phyloP scores from a whole-genome alignment of 495 filamentous ascomycete genomes.

The Penicillium waksmanii region DNA sequence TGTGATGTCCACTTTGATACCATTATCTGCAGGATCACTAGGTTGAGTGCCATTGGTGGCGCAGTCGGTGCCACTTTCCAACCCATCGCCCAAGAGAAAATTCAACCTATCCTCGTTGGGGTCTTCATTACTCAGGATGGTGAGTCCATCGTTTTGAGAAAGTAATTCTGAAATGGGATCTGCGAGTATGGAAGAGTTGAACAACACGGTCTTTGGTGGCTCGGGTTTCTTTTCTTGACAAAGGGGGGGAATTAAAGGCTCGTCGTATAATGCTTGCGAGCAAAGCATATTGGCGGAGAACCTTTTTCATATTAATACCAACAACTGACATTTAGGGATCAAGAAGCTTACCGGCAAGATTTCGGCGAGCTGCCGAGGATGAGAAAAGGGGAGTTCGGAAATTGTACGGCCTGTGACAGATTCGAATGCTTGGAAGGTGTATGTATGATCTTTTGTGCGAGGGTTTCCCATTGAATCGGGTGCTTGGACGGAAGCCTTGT shows the following conservation, averaged over 20 bases:
- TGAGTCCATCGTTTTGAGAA: slow-evolving; percentile 21
- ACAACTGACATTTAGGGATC: neutral
- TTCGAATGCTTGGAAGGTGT: slow-evolving; percentile 72
- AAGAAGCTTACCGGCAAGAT: slow-evolving; percentile 64
- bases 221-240: slow-evolving; percentile 19
- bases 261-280: slow-evolving; percentile 65
- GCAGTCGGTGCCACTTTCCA: slow-evolving; percentile 1
- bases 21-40: slow-evolving; percentile 25
- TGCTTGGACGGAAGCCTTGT: slow-evolving; percentile 36
- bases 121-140: slow-evolving; percentile 46
- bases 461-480: slow-evolving; percentile 44
- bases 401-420: slow-evolving; percentile 69
- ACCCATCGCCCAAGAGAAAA: slow-evolving; percentile 27
- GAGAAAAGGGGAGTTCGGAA: slow-evolving; percentile 76
- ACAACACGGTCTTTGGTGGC: slow-evolving; percentile 5
- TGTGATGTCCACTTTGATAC: slow-evolving; percentile 48
- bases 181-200: neutral
- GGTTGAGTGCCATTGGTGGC: neutral
- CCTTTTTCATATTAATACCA: slow-evolving; percentile 28
- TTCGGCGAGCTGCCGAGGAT: slow-evolving; percentile 80
- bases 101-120: slow-evolving; percentile 42
- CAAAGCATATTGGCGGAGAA: slow-evolving; percentile 75
- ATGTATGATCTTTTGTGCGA: slow-evolving; percentile 58
- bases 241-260: slow-evolving; percentile 49
- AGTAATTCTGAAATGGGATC: slow-evolving; percentile 9